Conservation (phyloP, 331 rosid genomes). For the Prunus yedoensis region DNA sequence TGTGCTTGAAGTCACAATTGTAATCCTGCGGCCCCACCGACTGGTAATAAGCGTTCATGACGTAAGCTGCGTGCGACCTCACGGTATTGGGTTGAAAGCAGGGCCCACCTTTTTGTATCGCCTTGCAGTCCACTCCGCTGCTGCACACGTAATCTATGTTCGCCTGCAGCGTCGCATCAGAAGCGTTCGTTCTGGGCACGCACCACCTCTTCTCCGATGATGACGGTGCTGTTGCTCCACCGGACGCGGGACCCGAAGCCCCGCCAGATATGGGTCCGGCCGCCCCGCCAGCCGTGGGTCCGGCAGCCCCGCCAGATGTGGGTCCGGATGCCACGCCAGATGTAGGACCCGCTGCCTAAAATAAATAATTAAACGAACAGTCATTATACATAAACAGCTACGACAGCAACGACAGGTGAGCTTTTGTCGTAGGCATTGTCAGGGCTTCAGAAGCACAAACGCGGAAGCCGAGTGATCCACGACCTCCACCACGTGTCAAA, state of each 20-base stretch:
- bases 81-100: conserved; percentile 67
- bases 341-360: conserved; percentile 36
- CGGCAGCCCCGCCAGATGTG: not conserved
- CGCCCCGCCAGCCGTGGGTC: not conserved
- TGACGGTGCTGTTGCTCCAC: not conserved
- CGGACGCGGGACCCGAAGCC: conserved; percentile 27
- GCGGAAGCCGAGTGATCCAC: not conserved
- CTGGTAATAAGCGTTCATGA: conserved; percentile 79
- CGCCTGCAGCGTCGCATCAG: conserved; percentile 54
- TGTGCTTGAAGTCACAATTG: conserved; percentile 57
- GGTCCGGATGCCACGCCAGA: not conserved
- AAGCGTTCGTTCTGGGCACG: conserved; percentile 39
- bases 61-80: conserved; percentile 72
- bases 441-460: not conserved
- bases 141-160: conserved; percentile 79
- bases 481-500: not conserved
- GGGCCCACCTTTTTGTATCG: conserved; percentile 59
- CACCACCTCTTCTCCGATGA: conserved; percentile 55
- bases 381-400: not conserved
- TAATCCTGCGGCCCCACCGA: conserved; percentile 45
- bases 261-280: not conserved
- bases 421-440: not conserved
- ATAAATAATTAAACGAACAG: not conserved
- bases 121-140: conserved; percentile 63
- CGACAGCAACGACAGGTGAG: not conserved